Conservation (phyloP, 441 rosid genomes). For the Flueggea neowawraea region DNA sequence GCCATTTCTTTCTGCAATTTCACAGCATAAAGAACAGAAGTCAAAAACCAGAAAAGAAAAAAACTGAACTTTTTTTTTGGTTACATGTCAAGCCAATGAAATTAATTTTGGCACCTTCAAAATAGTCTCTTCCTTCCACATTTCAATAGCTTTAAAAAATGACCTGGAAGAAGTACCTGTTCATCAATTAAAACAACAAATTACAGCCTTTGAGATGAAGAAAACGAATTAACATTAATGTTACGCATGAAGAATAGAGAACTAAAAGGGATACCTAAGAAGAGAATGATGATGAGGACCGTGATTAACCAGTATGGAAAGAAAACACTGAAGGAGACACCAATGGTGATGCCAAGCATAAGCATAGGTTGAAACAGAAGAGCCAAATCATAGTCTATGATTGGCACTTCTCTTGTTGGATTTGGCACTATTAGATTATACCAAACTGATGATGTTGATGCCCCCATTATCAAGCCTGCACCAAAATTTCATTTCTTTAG, state of each 20-base stretch:
- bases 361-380: conserved; percentile 93
- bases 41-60: neutral
- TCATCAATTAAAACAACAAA: conserved; percentile 9
- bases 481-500: neutral
- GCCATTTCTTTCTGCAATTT: conserved; percentile 64
- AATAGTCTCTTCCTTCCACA: conserved; percentile 92
- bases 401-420: conserved; percentile 85
- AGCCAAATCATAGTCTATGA: conserved; percentile 86
- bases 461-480: conserved; percentile 94
- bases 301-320: conserved; percentile 97
- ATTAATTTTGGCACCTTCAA: conserved; percentile 39
- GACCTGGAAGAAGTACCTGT: conserved; percentile 92
- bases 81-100: too few relatives aligned
- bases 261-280: conserved; percentile 37
- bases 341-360: conserved; percentile 85
- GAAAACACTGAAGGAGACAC: conserved; percentile 85
- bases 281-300: conserved; percentile 84
- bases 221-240: neutral
- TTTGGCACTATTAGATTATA: conserved; percentile 84
- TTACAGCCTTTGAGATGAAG: neutral
- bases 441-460: too few relatives aligned
- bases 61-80: neutral
- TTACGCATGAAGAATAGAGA: too few relatives aligned
- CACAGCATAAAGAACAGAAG: neutral
- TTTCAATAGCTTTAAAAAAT: conserved; percentile 56